Evolutionary conservation across 1,139 yeast genomes (phyloP), one percentile per base, ranked within the genome.

Genomic region (Taiozyma sp.): DNA sequence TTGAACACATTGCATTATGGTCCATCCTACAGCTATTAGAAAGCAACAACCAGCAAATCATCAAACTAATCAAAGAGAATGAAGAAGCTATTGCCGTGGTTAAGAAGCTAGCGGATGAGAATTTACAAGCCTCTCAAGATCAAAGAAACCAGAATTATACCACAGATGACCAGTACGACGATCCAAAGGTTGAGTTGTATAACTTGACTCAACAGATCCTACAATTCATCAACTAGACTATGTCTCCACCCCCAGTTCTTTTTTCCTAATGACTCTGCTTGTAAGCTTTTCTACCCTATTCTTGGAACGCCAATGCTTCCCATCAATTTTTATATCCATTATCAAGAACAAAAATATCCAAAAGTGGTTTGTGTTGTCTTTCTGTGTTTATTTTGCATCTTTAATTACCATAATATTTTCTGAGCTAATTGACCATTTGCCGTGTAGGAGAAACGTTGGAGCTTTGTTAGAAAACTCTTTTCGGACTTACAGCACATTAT

Each of bases 1-100:
- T 93, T 70, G 98, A 93, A 71, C 99, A 93, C 68, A 93, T 93
- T 70, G 97, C 99, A 1, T 80, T 92, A 55, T 93, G 99, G 99
- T 92, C 97, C 48, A 87, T 92, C 59, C 77, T 92, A 62, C 99
- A 93, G 72, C 78, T 93, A 57, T 78, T 95, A 57, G 99, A 93
- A 71, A 84, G 96, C 51, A 90, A 87, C 63, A 89, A 91, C 65
- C 71, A 72, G 48, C 87, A 87, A 53, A 81, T 93, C 50, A 80
- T 81, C 55, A 73, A 78, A 10, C 74, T 81, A 61, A 82, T 87
- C 46, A 84, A 84, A 64, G 81, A 74, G 51, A 81, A 83, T 63
- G 78, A 74, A 56, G 73, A 80, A n/a, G 78, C 83, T 22, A 74
- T 81, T 49, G 70, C 75, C 32, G 82, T 83, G 7, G 83, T 83